phyloP scores from a whole-genome alignment of 1,284 basidiomycete genomes.

The Volvariella surrecta region DNA sequence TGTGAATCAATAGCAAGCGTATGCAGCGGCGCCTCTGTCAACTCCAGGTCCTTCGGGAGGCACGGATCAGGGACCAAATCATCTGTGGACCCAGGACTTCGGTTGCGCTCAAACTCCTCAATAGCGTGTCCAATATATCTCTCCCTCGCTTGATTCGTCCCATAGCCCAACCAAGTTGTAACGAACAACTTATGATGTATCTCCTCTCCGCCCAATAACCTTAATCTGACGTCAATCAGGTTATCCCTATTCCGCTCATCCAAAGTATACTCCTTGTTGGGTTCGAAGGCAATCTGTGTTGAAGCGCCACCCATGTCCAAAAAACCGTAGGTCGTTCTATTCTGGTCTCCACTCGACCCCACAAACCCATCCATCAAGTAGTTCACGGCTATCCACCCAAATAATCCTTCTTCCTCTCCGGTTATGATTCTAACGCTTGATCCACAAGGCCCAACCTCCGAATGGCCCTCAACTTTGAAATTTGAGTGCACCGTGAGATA shows the following conservation, averaged over 20 bases:
- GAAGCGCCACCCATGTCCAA: conserved; percentile 99
- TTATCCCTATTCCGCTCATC: conserved; percentile 37
- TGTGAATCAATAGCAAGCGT: conserved; percentile 30
- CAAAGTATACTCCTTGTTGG: conserved; percentile 44
- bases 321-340: conserved; percentile 85
- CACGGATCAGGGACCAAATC: conserved; percentile 79
- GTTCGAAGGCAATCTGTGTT: conserved; percentile 97
- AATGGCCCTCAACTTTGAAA: conserved; percentile 64
- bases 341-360: conserved; percentile 41
- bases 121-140: conserved; percentile 76
- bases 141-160: conserved; percentile 92
- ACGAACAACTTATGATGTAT: conserved; percentile 93
- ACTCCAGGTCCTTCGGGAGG: conserved; percentile 69
- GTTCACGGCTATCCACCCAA: conserved; percentile 99
- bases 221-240: conserved; percentile 75
- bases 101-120: conserved; percentile 39
- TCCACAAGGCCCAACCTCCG: conserved; percentile 69
- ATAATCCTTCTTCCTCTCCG: conserved; percentile 96
- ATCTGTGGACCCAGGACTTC: conserved; percentile 17
- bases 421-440: conserved; percentile 92
- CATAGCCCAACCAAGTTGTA: conserved; percentile 97
- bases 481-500: conserved; percentile 70
- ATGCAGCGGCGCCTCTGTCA: conserved; percentile 45
- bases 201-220: conserved; percentile 79
- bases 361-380: conserved; percentile 98